Evolutionary conservation across 73 alveolate species (phyloP), one percentile per base, ranked within the genome.

Genomic region (Effrenium voratum): DNA sequence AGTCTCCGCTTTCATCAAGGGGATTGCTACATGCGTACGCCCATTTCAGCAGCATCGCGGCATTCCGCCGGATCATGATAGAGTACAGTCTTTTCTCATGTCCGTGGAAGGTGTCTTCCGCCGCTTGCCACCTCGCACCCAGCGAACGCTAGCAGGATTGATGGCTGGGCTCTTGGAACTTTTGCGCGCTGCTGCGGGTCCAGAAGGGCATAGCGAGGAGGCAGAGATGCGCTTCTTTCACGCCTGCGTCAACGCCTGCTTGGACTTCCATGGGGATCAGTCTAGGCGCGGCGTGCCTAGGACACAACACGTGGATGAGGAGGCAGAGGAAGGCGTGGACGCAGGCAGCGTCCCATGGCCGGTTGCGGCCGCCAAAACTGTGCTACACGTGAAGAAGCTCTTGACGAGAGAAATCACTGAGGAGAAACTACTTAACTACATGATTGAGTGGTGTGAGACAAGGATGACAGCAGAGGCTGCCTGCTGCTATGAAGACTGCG

Each of bases 321-420:
- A n/a, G n/a, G n/a, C n/a, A n/a, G n/a, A n/a, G n/a, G n/a, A n/a
- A n/a, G n/a, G n/a, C n/a, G n/a, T n/a, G n/a, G n/a, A n/a, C n/a
- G n/a, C n/a, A n/a, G n/a, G n/a, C n/a, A n/a, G n/a, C n/a, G n/a
- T 8, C 26, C 47, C 46, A 12, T 82, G 92, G 92, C n/a, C n/a
- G 16, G 38, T 82, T 50, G 75, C 46, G 32, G 75, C 75, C 5
- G 92, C 92, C 47, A 47, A 49, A 22, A 49, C 49, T 3, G 92
- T 82, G 22, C 75, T 47, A 13, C 92, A 82, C 38, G 12, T 82
- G 73, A 82, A 82, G 49, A 60, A 22, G 15, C 92, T 72, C 36
- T 36, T 82, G 22, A 73, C 73, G 38, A 22, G 92, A 36, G 92
- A 82, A 41, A 44, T 82, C 24, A 49, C 92, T 0, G 63, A 52